Conservation (phyloP, 148 eudicot genomes). For the Heliosperma pusillum region DNA sequence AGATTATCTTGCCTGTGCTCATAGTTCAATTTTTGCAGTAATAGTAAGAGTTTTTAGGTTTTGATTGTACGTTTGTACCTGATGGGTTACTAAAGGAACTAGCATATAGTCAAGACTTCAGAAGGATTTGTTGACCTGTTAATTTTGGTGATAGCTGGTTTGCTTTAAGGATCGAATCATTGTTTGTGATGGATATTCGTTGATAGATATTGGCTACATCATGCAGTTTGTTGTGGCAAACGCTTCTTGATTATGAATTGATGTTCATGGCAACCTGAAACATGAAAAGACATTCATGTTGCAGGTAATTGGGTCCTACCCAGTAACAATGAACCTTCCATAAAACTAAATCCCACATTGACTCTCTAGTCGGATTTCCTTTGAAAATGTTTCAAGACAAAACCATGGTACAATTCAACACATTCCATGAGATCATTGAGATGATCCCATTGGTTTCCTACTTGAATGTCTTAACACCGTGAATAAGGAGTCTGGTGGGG, state of each 20-base stretch:
- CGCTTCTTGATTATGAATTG: not conserved
- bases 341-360: not conserved
- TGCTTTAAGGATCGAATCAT: not conserved
- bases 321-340: not conserved
- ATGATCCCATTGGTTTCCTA: not conserved
- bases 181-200: not conserved
- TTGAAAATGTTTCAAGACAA: not conserved
- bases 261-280: not conserved
- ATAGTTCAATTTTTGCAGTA: conserved; percentile 1
- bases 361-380: not conserved
- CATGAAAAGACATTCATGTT: not conserved
- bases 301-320: not conserved
- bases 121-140: not conserved
- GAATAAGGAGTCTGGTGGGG: not conserved
- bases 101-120: not conserved
- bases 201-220: not conserved
- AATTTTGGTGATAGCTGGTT: not conserved
- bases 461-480: not conserved
- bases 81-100: not conserved
- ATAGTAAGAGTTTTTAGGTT: not conserved
- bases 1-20: not conserved
- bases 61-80: not conserved
- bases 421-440: not conserved
- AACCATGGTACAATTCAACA: not conserved
- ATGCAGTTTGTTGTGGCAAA: not conserved